phyloP scores from a whole-genome alignment of 2,329 filamentous ascomycete species.

The Thelonectria blattea region DNA sequence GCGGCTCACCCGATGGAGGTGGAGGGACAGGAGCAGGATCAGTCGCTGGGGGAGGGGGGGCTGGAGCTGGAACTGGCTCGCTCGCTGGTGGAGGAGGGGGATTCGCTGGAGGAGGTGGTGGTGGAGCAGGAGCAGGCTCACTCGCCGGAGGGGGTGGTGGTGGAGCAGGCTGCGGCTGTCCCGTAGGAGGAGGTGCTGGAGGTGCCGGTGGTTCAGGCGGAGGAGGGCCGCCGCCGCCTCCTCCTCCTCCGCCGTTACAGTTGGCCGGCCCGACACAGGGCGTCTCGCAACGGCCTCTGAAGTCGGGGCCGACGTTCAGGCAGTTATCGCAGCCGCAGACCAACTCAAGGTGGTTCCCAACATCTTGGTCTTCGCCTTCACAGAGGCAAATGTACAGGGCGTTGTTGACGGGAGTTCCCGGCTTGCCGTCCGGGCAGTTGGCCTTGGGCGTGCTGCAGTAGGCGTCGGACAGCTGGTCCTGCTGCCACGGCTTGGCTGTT shows the following conservation, averaged over 20 bases:
- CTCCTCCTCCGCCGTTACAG: background rate
- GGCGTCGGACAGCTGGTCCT: conserved; percentile 41
- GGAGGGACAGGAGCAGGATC: background rate
- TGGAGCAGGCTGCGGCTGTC: background rate
- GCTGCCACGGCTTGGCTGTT: conserved; percentile 43
- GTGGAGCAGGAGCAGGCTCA: background rate
- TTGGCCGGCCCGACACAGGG: conserved; percentile 40
- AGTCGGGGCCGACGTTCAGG: conserved; percentile 48
- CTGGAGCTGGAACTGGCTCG: too few relatives aligned
- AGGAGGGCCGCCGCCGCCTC: background rate
- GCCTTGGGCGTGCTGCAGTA: conserved; percentile 48
- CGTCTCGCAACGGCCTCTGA: conserved; percentile 47
- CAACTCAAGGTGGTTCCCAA: conserved; percentile 45
- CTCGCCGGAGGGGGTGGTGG: background rate
- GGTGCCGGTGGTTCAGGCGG: background rate
- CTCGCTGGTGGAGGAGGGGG: too few relatives aligned
- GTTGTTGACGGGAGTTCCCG: conserved; percentile 40
- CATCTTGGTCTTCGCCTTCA: conserved; percentile 39
- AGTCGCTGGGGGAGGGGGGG: too few relatives aligned
- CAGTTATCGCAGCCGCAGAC: conserved; percentile 49
- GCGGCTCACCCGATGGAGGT: background rate
- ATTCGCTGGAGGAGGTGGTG: background rate
- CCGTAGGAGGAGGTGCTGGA: background rate
- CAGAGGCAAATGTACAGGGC: conserved; percentile 50
- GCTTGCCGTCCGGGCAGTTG: conserved; percentile 40